Evolutionary conservation across 225 moss, liverwort and hornwort genomes (phyloP), one percentile per base, ranked within the genome.

Genomic region (Rhytidiadelphus loreus): DNA sequence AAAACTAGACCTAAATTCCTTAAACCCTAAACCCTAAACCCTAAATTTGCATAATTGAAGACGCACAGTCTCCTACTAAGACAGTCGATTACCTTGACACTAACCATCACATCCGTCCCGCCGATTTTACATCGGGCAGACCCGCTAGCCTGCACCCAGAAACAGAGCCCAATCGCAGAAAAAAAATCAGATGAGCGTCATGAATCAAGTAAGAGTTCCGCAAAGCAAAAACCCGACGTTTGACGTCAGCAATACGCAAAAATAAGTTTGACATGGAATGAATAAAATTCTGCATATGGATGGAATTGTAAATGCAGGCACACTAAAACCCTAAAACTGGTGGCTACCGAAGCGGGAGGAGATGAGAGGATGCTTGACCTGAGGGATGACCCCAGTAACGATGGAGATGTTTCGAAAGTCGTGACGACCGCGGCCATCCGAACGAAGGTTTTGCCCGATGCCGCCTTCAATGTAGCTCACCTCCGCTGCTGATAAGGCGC

Each of bases 341-440:
- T 24, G 77, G 44, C 68, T 16, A 66, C 28, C 43, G 21, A 37
- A 84, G 43, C 29, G 28, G 41, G 72, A 19, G 13, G 62, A 12
- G 72, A 80, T 65, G 66, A 30, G 56, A 79, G 60, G 28, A 80
- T 62, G 69, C 53, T 55, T 62, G 82, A 94, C 97, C 96, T 97
- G 98, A 28, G 97, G 96, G 46, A 98, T 96, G 83, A 96, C 90
- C 73, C 95, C 95, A 15, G 95, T 94, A 32, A 92, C 91, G 35
- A 97, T 94, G 53, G 96, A 95, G 88, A 96, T 95, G 58, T 89
- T 83, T 48, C 98, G 96, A 81, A 94, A 96, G 82, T 97, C 92
- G 41, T 90, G 87, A 39, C 97, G 96, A 81, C 96, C 95, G 57
- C 98, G 95, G 76, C 98, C 98, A 96, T 99, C 98, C 19, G 96